These are phyloP conservation scores for Ziziphus jujuba DNA, from an alignment of 306 rosid genomes.

Conservation along the genomic window DNA sequence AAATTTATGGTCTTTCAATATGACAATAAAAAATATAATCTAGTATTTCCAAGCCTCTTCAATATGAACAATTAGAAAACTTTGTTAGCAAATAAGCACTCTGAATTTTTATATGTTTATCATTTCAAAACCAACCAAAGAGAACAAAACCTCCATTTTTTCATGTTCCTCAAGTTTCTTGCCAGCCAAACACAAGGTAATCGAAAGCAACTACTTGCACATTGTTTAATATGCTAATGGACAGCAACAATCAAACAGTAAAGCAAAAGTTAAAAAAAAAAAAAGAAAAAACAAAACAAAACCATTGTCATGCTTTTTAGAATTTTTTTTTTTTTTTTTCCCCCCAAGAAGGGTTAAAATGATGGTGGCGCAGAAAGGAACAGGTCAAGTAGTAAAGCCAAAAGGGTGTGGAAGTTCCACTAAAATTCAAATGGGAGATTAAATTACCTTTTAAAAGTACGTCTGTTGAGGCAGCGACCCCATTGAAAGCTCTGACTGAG, in stretches of 20 bases:
- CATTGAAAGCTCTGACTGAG: slow-evolving; percentile 45
- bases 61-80: too few species aligned
- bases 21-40: neutral
- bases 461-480: slow-evolving; percentile 50
- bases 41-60: too few species aligned
- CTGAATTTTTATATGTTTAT: too few species aligned
- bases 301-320: slow-evolving; percentile 19
- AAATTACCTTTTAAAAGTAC: slow-evolving; percentile 70
- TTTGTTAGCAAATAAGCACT: too few species aligned
- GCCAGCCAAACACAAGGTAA: slow-evolving; percentile 8
- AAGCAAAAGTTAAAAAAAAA: slow-evolving; percentile 23
- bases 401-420: slow-evolving; percentile 16
- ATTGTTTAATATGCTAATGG: slow-evolving; percentile 3
- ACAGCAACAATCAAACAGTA: slow-evolving; percentile 11
- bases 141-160: too few species aligned
- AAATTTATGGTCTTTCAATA: neutral
- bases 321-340: slow-evolving; percentile 7
- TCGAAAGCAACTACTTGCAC: neutral
- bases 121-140: too few species aligned
- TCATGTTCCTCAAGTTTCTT: neutral
- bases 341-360: slow-evolving; percentile 10
- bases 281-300: too few species aligned
- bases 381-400: neutral
- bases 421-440: slow-evolving; percentile 34
- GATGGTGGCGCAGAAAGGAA: slow-evolving; percentile 28